These are phyloP conservation scores for Brasenia schreberi DNA, from an alignment of 164 flowering plant genomes.

Conservation along the genomic window DNA sequence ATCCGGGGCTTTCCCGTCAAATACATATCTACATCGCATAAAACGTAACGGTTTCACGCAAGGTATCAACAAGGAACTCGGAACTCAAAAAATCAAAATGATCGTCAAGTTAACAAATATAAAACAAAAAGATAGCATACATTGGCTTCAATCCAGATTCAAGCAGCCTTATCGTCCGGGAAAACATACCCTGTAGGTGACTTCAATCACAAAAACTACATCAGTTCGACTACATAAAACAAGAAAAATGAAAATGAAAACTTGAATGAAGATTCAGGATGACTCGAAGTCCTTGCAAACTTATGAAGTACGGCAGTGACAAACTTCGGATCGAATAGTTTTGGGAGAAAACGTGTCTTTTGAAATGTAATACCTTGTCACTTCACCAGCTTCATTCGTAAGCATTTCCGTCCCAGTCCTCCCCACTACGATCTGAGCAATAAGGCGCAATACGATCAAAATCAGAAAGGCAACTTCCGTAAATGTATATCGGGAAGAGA, in stretches of 20 bases:
- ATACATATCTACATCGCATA: constrained; percentile 56
- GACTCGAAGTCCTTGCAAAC: neutral
- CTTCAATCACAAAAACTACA: constrained; percentile 16
- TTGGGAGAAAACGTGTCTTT: neutral
- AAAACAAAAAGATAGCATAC: constrained; percentile 25
- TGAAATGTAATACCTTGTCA: constrained; percentile 50
- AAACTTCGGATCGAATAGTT: neutral
- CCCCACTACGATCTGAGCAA: constrained; percentile 78
- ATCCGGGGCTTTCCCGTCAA: constrained; percentile 92
- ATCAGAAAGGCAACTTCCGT: neutral
- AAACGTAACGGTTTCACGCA: constrained; percentile 2
- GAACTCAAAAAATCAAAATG: neutral
- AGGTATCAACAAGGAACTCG: neutral
- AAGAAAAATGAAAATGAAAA: neutral
- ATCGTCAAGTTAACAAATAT: neutral
- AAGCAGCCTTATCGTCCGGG: constrained; percentile 79
- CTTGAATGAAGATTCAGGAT: neutral
- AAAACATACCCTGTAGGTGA: constrained; percentile 94
- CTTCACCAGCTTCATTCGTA: constrained; percentile 98
- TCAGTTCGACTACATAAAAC: neutral
- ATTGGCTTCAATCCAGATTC: constrained; percentile 95
- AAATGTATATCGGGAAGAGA: too few relatives aligned
- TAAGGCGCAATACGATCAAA: neutral
- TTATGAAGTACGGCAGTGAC: too few relatives aligned
- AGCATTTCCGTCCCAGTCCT: constrained; percentile 84